phyloP scores from a whole-genome alignment of 2,329 filamentous ascomycete genomes.

The Diaporthe amygdali region DNA sequence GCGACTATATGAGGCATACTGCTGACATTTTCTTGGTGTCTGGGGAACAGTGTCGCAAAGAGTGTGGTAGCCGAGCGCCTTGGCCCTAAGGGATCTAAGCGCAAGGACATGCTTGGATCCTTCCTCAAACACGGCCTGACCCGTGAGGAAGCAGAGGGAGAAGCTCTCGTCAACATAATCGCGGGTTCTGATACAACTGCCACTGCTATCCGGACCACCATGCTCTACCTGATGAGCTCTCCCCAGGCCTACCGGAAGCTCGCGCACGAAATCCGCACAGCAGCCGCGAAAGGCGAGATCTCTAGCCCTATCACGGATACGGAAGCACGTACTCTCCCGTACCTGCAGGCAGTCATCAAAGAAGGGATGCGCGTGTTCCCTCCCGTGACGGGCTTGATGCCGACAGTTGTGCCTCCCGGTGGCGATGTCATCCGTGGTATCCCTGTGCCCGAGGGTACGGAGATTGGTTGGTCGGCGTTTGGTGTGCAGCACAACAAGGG shows the following conservation, averaged over 20 bases:
- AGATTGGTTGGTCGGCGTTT: slow-evolving; percentile 49
- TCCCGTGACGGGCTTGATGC: slow-evolving; percentile 44
- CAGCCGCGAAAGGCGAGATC: slow-evolving; percentile 37
- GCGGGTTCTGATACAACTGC: slow-evolving; percentile 60
- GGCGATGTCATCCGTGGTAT: slow-evolving; percentile 44
- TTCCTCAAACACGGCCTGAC: slow-evolving; percentile 46
- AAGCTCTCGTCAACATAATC: slow-evolving; percentile 47
- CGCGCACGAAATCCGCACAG: slow-evolving; percentile 45
- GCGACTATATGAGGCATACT: neutral
- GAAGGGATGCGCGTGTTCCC: slow-evolving; percentile 54
- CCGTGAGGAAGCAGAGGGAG: slow-evolving; percentile 48
- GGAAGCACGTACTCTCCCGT: slow-evolving; percentile 46
- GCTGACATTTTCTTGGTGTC: slow-evolving; percentile 5
- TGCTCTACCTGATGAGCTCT: slow-evolving; percentile 52
- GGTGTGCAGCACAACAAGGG: slow-evolving; percentile 43
- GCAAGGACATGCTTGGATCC: slow-evolving; percentile 45
- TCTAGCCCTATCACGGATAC: slow-evolving; percentile 40
- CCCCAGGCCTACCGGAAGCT: slow-evolving; percentile 47
- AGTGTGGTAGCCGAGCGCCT: slow-evolving; percentile 36
- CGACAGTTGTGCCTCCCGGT: slow-evolving; percentile 40
- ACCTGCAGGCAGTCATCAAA: slow-evolving; percentile 55
- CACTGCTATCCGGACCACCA: slow-evolving; percentile 49
- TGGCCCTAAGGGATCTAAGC: slow-evolving; percentile 32
- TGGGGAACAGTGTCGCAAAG: slow-evolving; percentile 25
- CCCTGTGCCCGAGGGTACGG: slow-evolving; percentile 50